Conservation (phyloP, 2,329 filamentous ascomycete genomes). For the Trichoderma citrinoviride region DNA sequence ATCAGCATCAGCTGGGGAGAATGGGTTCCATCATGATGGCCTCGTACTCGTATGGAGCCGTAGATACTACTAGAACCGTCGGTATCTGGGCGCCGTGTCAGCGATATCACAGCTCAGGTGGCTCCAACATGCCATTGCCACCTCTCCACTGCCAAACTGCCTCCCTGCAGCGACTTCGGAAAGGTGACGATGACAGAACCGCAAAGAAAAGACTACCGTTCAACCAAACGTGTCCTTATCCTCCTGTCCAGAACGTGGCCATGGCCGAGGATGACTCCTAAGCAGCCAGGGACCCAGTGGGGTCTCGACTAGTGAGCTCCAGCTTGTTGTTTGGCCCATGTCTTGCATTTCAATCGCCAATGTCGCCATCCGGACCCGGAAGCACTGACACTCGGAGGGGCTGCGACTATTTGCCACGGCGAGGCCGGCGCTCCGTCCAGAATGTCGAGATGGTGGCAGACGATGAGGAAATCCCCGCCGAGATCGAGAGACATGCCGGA, state of each 20-base stretch:
- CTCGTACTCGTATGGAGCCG: background rate
- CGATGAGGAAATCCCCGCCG: background rate
- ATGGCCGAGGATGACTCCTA: background rate
- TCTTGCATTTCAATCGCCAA: background rate
- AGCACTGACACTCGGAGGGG: background rate
- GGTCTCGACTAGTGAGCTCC: background rate
- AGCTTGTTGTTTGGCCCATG: background rate
- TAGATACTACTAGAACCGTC: too few species aligned
- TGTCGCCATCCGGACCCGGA: slow-evolving; percentile 5
- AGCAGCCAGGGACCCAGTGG: background rate
- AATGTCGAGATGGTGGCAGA: background rate
- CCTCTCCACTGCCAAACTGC: background rate
- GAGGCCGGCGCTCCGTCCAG: slow-evolving; percentile 8
- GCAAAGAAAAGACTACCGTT: background rate
- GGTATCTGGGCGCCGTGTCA: too few species aligned
- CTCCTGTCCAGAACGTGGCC: background rate
- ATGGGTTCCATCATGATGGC: background rate
- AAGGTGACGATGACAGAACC: background rate
- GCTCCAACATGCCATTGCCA: background rate
- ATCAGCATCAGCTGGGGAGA: background rate
- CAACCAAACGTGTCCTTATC: background rate
- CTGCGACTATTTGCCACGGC: slow-evolving; percentile 8
- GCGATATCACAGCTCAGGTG: background rate
- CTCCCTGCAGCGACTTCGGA: slow-evolving; percentile 8
- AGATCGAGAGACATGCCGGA: background rate